A percentile compares a stretch with the other conserved stretches of the same genome.
These are phyloP conservation scores for Rhododendron ferrugineum DNA, from an alignment of 148 eudicot genomes.

Conservation along the genomic window DNA sequence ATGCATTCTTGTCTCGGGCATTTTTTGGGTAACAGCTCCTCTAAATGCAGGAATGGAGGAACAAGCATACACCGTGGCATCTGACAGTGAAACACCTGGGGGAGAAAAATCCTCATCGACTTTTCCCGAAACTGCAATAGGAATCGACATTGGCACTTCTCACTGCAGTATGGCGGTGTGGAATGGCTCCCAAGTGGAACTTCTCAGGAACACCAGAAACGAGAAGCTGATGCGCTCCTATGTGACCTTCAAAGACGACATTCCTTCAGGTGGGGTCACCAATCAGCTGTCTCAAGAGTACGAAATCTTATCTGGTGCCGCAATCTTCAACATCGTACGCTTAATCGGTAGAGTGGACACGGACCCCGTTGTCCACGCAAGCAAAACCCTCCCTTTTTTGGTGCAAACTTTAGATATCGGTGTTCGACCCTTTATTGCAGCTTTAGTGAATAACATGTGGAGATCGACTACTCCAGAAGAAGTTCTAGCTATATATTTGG, in stretches of 20 bases:
- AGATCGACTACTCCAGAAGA: conserved; percentile 87
- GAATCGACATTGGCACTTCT: conserved; percentile 84
- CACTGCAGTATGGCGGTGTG: conserved; percentile 81
- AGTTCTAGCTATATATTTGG: conserved; percentile 76
- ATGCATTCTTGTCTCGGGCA: neutral
- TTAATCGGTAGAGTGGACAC: conserved; percentile 79
- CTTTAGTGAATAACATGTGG: conserved; percentile 72
- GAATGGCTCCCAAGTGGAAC: conserved; percentile 77
- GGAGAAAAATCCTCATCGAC: conserved; percentile 55
- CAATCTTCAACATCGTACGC: conserved; percentile 76
- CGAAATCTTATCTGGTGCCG: conserved; percentile 64
- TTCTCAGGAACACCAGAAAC: conserved; percentile 60
- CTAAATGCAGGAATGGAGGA: conserved; percentile 63
- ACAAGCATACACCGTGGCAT: conserved; percentile 74
- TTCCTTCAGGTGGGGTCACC: conserved; percentile 62
- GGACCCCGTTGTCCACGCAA: conserved; percentile 70
- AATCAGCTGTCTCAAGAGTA: conserved; percentile 54
- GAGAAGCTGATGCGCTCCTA: conserved; percentile 67
- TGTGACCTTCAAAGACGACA: conserved; percentile 75
- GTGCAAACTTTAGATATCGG: conserved; percentile 77
- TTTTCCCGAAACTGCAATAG: conserved; percentile 65
- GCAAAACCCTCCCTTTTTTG: conserved; percentile 74
- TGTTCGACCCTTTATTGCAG: conserved; percentile 82
- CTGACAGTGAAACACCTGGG: conserved; percentile 73
- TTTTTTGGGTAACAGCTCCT: neutral